Percentiles rank a stretch among this genome's conserved stretches.
These are phyloP conservation scores for Bipolaris cookei DNA, from an alignment of 2,329 filamentous ascomycete genomes.

Conservation along the genomic window DNA sequence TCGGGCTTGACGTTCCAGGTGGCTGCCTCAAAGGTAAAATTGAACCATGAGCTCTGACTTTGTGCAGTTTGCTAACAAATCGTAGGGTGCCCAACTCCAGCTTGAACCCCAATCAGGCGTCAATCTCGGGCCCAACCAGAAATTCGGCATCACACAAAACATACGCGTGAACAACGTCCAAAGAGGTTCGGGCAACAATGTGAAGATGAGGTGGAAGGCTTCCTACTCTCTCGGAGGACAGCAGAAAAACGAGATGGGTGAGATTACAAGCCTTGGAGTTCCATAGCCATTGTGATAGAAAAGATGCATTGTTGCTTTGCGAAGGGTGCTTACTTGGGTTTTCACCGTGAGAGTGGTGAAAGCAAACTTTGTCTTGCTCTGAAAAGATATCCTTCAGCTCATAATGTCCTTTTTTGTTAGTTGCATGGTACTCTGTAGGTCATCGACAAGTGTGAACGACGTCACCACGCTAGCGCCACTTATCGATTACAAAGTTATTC, in stretches of 20 bases:
- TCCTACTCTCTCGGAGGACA: constrained; percentile 75
- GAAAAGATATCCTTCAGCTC: neutral
- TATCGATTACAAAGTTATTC: constrained; percentile 34
- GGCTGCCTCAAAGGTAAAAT: constrained; percentile 83
- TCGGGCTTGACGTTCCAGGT: constrained; percentile 87
- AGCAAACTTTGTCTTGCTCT: neutral
- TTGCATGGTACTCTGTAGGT: neutral
- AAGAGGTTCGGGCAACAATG: constrained; percentile 72
- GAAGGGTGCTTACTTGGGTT: constrained; percentile 1
- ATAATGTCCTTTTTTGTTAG: neutral
- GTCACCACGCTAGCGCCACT: constrained; percentile 20
- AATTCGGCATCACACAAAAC: constrained; percentile 79
- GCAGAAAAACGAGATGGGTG: constrained; percentile 78
- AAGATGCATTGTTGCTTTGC: constrained; percentile 11
- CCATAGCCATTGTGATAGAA: constrained; percentile 54
- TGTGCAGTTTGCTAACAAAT: constrained; percentile 14
- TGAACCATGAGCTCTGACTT: neutral
- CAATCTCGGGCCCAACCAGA: constrained; percentile 71
- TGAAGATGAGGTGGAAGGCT: constrained; percentile 89
- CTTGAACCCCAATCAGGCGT: constrained; percentile 86
- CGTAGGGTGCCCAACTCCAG: constrained; percentile 77
- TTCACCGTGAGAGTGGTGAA: neutral
- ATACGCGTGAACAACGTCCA: constrained; percentile 80
- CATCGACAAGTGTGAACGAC: constrained; percentile 9
- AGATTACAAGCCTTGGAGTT: constrained; percentile 79